These are phyloP conservation scores for Rasamsonia emersonii DNA, from an alignment of 2,329 filamentous ascomycete genomes.

Conservation along the genomic window DNA sequence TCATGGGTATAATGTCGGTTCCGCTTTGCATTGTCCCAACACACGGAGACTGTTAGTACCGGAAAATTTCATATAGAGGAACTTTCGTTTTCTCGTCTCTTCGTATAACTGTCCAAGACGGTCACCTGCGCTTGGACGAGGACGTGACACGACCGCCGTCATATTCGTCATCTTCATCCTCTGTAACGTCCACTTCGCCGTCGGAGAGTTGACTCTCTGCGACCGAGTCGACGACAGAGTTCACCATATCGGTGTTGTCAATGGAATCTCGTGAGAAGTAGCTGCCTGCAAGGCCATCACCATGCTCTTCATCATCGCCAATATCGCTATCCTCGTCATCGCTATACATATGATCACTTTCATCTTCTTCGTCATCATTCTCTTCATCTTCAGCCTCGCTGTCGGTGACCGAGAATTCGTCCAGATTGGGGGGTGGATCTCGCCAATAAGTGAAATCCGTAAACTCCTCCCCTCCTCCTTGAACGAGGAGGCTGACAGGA, in stretches of 20 bases:
- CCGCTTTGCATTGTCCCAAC: too few species aligned
- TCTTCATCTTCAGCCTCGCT: constrained; percentile 46
- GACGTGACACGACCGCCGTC: constrained; percentile 10
- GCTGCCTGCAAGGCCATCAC: constrained; percentile 36
- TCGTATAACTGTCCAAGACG: too few species aligned
- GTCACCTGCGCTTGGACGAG: too few species aligned
- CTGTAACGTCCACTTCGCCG: constrained; percentile 13
- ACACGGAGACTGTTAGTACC: too few species aligned
- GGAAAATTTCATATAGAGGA: too few species aligned
- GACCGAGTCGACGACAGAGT: constrained; percentile 30
- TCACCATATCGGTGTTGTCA: constrained; percentile 38
- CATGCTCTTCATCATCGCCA: constrained; percentile 42
- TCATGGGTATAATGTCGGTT: too few species aligned
- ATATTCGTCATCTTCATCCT: constrained; percentile 34
- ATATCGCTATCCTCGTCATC: constrained; percentile 46
- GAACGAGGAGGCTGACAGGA: constrained; percentile 76
- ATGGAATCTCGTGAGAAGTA: constrained; percentile 31
- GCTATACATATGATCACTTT: constrained; percentile 33
- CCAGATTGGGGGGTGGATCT: constrained; percentile 70
- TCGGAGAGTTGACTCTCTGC: constrained; percentile 6
- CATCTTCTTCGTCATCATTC: constrained; percentile 43
- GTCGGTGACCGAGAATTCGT: constrained; percentile 82
- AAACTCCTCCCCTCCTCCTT: constrained; percentile 84
- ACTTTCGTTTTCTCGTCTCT: too few species aligned
- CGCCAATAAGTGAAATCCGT: constrained; percentile 98